Evolutionary conservation across 495 filamentous ascomycete species (phyloP), one percentile per base, ranked within the genome.

Genomic region (Neurospora tetrasperma): DNA sequence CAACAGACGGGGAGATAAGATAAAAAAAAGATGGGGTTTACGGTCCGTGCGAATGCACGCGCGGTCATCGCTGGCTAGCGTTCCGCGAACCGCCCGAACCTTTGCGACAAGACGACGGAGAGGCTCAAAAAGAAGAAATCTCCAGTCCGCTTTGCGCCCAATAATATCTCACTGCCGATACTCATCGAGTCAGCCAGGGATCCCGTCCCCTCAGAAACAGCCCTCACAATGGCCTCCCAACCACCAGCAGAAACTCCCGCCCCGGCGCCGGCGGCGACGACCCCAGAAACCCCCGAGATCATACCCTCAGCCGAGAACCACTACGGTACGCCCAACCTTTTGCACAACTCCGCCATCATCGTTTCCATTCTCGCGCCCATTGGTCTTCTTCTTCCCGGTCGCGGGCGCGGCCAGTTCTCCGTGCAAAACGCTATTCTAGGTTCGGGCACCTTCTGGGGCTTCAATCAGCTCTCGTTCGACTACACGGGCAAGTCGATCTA

Each of bases 381-480:
- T 70, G 88, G 93, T 43, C 86, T 92, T 70, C 82, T 88, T 72
- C 85, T 97, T 16, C 95, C 95, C 4, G 92, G 93, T 0, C 91
- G 94, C 59, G 93, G 93, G 79, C 82, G 97, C 62, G 92, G 90
- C 78, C 39, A 46, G n/a, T 35, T 70, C n/a, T 70, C 68, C 3
- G 18, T 88, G 71, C 91, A 89, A 35, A 80, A 78, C 81, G 86
- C 91, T 72, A 83, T 92, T 74, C 85, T 89, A 20, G 86, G 93
- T 3, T 83, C 82, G 54, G 82, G 83, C 71, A 84, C 88, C 9
- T 93, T 89, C 82, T 81, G 87, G 70, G 81, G 87, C 74, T 87
- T 87, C 70, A 89, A 93, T 81, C 87, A 92, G 76, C 83, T 96
- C 23, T 84, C 83, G n/a, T 72, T 80, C 39, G 82, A 87, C 70